These are phyloP conservation scores for Fonsecaea pedrosoi DNA, from an alignment of 2,329 filamentous ascomycete species.

Conservation along the genomic window DNA sequence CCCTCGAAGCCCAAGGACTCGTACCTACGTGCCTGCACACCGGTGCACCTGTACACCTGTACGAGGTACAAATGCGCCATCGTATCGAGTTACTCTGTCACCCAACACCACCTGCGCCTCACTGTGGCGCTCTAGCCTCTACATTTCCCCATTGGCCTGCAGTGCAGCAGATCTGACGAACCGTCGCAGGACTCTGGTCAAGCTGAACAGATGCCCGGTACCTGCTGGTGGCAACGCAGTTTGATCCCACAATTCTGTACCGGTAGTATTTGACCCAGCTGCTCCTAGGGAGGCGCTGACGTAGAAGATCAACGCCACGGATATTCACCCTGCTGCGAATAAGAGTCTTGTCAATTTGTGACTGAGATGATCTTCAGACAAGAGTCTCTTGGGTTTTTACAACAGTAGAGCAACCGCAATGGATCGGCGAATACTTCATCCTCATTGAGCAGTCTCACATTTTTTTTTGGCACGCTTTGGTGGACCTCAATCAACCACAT, in stretches of 20 bases:
- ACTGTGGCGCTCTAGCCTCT: constrained; percentile 21
- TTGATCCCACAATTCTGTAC: neutral
- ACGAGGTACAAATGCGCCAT: too few relatives aligned
- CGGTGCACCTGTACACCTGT: too few relatives aligned
- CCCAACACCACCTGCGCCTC: constrained; percentile 15
- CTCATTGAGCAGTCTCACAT: neutral
- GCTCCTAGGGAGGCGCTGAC: neutral
- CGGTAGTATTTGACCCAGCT: neutral
- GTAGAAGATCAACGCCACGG: neutral
- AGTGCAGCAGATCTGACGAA: neutral
- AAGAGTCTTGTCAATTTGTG: neutral
- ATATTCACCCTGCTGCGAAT: neutral
- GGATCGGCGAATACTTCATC: neutral
- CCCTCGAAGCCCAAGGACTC: neutral
- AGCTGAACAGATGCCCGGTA: neutral
- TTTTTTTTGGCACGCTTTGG: neutral
- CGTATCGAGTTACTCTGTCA: neutral
- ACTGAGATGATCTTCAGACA: neutral
- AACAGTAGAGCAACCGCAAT: neutral
- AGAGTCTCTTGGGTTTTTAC: neutral
- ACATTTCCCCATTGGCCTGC: neutral
- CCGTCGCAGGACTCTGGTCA: neutral
- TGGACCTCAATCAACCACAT: constrained; percentile 2
- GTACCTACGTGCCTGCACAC: too few relatives aligned
- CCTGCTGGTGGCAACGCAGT: constrained; percentile 9